Evolutionary conservation across 2,329 filamentous ascomycete genomes (phyloP).

Genomic region (Capronia epimyces): DNA sequence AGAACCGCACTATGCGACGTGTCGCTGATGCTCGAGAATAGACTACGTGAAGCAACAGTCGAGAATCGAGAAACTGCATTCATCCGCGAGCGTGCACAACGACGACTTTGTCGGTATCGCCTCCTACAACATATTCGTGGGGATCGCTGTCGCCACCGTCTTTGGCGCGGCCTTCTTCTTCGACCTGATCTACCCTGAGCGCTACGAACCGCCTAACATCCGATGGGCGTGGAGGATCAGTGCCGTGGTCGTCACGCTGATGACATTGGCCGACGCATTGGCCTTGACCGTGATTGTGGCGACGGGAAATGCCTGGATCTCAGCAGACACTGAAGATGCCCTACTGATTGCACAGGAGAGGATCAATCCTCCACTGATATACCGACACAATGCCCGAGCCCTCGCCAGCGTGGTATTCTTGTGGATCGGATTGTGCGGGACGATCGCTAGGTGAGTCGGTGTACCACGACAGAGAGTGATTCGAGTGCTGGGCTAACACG

Average conservation of each 20-base stretch:
- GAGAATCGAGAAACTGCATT: constrained; percentile 40
- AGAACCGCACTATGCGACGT: background rate
- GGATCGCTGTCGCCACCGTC: constrained; percentile 53
- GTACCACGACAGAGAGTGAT: background rate
- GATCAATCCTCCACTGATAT: constrained; percentile 35
- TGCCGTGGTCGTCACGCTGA: constrained; percentile 45
- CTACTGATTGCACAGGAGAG: constrained; percentile 32
- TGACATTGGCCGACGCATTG: constrained; percentile 46
- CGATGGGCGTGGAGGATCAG: constrained; percentile 52
- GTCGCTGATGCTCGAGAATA: constrained; percentile 24
- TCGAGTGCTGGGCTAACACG: background rate
- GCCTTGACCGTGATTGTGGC: constrained; percentile 49
- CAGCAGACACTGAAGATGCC: constrained; percentile 33
- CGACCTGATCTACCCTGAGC: constrained; percentile 57
- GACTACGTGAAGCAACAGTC: constrained; percentile 53
- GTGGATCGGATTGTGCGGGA: constrained; percentile 49
- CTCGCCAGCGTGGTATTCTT: constrained; percentile 49
- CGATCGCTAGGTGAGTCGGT: constrained; percentile 35
- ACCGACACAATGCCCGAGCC: constrained; percentile 47
- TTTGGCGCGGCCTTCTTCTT: constrained; percentile 59
- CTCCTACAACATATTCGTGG: constrained; percentile 56
- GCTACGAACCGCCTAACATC: constrained; percentile 46
- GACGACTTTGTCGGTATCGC: constrained; percentile 53
- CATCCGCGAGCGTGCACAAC: constrained; percentile 46
- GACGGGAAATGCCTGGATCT: constrained; percentile 43